Percentiles rank a stretch among this genome's conserved stretches.
These are phyloP conservation scores for Boletus edulis DNA, from an alignment of 768 basidiomycete genomes.

Conservation along the genomic window DNA sequence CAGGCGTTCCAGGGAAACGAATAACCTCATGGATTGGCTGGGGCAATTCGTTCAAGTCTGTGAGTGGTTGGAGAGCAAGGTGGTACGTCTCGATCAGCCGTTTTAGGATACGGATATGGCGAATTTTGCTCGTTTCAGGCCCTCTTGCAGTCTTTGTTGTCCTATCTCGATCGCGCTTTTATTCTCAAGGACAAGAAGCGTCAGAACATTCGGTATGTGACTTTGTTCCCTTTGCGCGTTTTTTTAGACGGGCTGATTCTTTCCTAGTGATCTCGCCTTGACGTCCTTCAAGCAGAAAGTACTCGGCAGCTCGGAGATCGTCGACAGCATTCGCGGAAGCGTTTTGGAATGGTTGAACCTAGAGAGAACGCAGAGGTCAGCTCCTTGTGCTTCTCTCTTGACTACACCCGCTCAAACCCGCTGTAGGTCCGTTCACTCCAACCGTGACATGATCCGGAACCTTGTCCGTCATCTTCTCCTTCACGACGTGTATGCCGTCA, in stretches of 20 bases:
- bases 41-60: slow-evolving; percentile 51
- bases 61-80: slow-evolving; percentile 61
- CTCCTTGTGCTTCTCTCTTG: not conserved
- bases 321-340: slow-evolving; percentile 41
- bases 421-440: slow-evolving; percentile 36
- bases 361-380: slow-evolving; percentile 49
- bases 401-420: not conserved
- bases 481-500: slow-evolving; percentile 52
- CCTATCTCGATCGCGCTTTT: slow-evolving; percentile 71
- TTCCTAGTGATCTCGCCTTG: slow-evolving; percentile 53
- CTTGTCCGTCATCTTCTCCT: slow-evolving; percentile 58
- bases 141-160: slow-evolving; percentile 59
- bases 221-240: not conserved
- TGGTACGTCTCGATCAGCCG: slow-evolving; percentile 45
- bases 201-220: slow-evolving; percentile 45
- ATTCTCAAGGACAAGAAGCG: slow-evolving; percentile 41
- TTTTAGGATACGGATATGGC: not conserved
- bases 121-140: slow-evolving; percentile 34
- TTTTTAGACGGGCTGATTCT: not conserved
- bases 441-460: slow-evolving; percentile 41
- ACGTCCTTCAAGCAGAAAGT: slow-evolving; percentile 49
- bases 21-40: slow-evolving; percentile 52
- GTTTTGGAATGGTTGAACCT: slow-evolving; percentile 50
- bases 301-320: slow-evolving; percentile 46
- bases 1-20: not conserved